Evolutionary conservation across 1,139 yeast genomes (phyloP), one percentile per base, ranked within the genome.

Genomic region (Taphrina populina): DNA sequence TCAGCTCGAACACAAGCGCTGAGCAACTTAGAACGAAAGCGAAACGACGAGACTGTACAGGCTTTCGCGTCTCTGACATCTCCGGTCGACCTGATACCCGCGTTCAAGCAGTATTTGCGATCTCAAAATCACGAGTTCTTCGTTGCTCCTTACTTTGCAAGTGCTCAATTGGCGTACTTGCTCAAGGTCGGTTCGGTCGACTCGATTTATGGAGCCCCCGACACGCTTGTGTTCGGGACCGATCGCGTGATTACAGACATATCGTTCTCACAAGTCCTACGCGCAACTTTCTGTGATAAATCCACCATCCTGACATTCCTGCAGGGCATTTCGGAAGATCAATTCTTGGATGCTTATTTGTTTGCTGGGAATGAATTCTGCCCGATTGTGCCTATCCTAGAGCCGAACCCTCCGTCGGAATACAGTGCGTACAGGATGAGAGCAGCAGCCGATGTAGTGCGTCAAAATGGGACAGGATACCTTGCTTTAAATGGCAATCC

Each of bases 71-170:
- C 35, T 10, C 17, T 32, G 19, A 51, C 40, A 13, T 19, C 27
- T 2, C 21, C 39, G n/a, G 10, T 19, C 33, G 52, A 51, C n/a
- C 36, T 53, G 3, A 39, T 19, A 11, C 35, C 40, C 19, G 37
- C 24, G 15, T 52, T 26, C 37, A 24, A 34, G 34, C 51, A 44
- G 32, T 43, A 59, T 11, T 37, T 92, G 60, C 75, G 77, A 47
- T 78, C 76, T 23, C 73, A 77, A 56, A 77, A 74, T 2, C 72
- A 87, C 24, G 84, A 82, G 61, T 90, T 79, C 66, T 69, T 88
- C 59, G 79, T 88, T 15, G 84, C 95, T 29, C 98, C 98, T 1
- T 88, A 83, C 66, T 78, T 82, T 57, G 81, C 96, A 0, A 81
- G 88, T 68, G 80, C 85, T 55, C 97, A 92, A 69, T 74, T 92